These are phyloP conservation scores for Jacaranda mimosifolia DNA, from an alignment of 257 asterid species.

Conservation along the genomic window DNA sequence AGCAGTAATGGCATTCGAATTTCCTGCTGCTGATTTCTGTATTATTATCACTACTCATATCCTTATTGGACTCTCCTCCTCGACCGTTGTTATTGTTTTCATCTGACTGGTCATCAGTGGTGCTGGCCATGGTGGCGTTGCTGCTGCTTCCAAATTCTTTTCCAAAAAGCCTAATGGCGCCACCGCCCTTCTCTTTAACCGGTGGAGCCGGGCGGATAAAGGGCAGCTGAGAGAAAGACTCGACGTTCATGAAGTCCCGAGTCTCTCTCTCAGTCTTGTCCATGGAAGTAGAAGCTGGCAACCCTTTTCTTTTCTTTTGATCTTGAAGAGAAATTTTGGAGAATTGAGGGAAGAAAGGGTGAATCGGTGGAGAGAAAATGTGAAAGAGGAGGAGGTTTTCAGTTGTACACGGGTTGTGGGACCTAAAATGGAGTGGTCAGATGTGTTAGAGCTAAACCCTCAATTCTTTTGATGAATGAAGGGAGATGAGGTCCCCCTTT, in stretches of 20 bases:
- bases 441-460: constrained; percentile 48
- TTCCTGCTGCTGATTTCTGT: constrained; percentile 42
- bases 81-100: not conserved
- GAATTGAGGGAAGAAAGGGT: not conserved
- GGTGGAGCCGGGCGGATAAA: constrained; percentile 67
- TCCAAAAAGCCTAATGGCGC: constrained; percentile 70
- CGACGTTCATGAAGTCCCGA: constrained; percentile 80
- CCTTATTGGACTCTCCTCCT: constrained; percentile 18
- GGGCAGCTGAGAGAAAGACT: constrained; percentile 88
- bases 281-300: constrained; percentile 41
- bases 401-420: constrained; percentile 43
- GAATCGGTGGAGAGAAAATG: constrained; percentile 15
- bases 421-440: constrained; percentile 47
- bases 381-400: constrained; percentile 9
- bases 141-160: constrained; percentile 57
- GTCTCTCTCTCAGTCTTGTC: constrained; percentile 68
- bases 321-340: not conserved
- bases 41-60: not conserved
- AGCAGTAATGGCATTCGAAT: constrained; percentile 81
- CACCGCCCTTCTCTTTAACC: constrained; percentile 43
- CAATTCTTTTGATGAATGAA: constrained; percentile 33
- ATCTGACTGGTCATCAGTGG: not conserved
- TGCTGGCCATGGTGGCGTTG: not conserved
- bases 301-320: not conserved
- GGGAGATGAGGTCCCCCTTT: constrained; percentile 28